phyloP scores from a whole-genome alignment of 139 green algal genomes.

The Volvox africanus region DNA sequence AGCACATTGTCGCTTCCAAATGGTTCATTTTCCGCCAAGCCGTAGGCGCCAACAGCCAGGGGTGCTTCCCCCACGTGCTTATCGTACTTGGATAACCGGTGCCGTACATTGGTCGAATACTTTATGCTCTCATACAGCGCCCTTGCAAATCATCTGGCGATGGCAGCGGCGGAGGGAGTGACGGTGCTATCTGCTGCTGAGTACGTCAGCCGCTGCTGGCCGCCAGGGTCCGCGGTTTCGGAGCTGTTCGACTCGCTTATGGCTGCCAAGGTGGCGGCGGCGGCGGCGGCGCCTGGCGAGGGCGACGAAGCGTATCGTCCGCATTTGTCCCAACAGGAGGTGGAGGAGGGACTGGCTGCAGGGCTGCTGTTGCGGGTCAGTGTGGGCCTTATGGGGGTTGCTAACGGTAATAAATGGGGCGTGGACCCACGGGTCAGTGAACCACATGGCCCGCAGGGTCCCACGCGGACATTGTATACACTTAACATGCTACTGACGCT shows the following conservation, averaged over 20 bases:
- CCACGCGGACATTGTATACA: no score
- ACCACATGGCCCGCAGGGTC: no score
- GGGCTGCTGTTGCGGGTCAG: constrained; percentile 27
- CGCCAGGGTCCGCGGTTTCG: background rate
- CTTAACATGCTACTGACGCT: background rate
- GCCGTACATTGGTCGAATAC: no score
- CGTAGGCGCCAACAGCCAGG: no score
- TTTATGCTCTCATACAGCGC: no score
- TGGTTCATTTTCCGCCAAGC: no score
- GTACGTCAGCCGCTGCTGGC: constrained; percentile 47
- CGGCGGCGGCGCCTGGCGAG: background rate
- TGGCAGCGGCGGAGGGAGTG: constrained; percentile 14
- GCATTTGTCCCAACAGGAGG: constrained; percentile 44
- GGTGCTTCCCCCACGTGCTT: no score
- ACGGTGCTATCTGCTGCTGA: constrained; percentile 43
- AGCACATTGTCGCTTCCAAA: no score
- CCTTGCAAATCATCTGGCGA: background rate
- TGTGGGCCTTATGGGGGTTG: background rate
- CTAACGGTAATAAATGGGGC: background rate
- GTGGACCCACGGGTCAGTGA: background rate
- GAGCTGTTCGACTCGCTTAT: constrained; percentile 55
- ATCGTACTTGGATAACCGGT: no score
- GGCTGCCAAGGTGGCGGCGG: constrained; percentile 2
- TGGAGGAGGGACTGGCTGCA: constrained; percentile 56
- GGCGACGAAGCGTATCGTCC: constrained; percentile 24